Evolutionary conservation across 2,329 filamentous ascomycete species (phyloP).

Genomic region (Xylariaceae sp.): DNA sequence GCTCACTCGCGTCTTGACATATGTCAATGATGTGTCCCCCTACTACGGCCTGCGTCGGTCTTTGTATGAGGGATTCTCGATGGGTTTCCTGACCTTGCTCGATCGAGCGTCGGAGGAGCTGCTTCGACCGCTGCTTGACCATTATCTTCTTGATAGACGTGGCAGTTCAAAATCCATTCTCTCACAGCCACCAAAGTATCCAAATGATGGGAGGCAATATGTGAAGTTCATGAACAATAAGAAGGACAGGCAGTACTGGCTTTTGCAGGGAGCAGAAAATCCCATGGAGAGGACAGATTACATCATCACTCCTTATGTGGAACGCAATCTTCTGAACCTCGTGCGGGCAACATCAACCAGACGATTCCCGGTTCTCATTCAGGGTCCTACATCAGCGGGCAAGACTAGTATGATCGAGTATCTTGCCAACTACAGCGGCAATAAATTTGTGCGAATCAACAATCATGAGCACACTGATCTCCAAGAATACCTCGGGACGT

Average conservation of each 20-base stretch:
- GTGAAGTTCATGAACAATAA: slow-evolving; percentile 69
- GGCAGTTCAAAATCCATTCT: slow-evolving; percentile 69
- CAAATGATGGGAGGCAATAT: slow-evolving; percentile 71
- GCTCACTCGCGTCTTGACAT: slow-evolving; percentile 82
- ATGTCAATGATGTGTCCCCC: slow-evolving; percentile 78
- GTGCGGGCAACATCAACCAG: slow-evolving; percentile 90
- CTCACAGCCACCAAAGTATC: slow-evolving; percentile 71
- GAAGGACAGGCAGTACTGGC: slow-evolving; percentile 76
- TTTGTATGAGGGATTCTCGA: slow-evolving; percentile 91
- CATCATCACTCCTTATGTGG: slow-evolving; percentile 93
- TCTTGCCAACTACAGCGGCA: slow-evolving; percentile 91
- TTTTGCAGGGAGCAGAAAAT: slow-evolving; percentile 67
- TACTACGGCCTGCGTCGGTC: slow-evolving; percentile 82
- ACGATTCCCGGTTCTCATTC: slow-evolving; percentile 88
- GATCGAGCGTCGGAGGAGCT: slow-evolving; percentile 76
- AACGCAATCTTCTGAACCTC: slow-evolving; percentile 89
- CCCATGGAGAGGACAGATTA: slow-evolving; percentile 78
- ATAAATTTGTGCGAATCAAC: slow-evolving; percentile 97
- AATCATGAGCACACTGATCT: slow-evolving; percentile 99
- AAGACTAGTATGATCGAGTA: slow-evolving; percentile 99
- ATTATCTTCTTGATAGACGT: slow-evolving; percentile 70
- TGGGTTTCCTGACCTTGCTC: slow-evolving; percentile 93
- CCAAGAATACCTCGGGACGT: slow-evolving; percentile 95
- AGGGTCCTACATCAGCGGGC: slow-evolving; percentile 93
- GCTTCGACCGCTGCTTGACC: slow-evolving; percentile 73